phyloP scores from a whole-genome alignment of 169 alveolate species.

The Cryptosporidium baileyi region DNA sequence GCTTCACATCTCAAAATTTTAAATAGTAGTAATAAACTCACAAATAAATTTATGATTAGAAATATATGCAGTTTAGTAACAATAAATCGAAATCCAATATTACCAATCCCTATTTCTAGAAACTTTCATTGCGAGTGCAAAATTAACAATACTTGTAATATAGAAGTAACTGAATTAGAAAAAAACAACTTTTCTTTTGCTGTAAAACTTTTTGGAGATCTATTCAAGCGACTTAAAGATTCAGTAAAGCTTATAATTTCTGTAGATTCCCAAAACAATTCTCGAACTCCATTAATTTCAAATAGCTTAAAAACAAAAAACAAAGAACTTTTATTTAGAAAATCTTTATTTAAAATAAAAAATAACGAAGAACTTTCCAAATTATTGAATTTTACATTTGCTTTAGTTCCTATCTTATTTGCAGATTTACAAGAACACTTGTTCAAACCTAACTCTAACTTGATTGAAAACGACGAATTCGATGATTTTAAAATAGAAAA shows the following conservation, averaged over 20 bases:
- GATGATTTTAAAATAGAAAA: neutral
- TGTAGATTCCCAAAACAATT: neutral
- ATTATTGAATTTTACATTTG: neutral
- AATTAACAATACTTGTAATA: neutral
- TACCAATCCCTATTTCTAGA: constrained; percentile 42
- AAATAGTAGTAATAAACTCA: neutral
- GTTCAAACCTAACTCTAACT: neutral
- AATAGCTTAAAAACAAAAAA: neutral
- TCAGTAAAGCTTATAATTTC: neutral
- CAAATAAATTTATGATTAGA: neutral
- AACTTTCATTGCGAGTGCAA: constrained; percentile 16
- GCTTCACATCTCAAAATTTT: too few relatives aligned
- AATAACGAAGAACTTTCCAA: neutral
- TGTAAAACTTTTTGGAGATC: neutral
- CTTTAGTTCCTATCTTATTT: constrained; percentile 6
- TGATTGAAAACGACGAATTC: neutral
- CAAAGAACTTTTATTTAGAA: neutral
- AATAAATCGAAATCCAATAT: constrained; percentile 19
- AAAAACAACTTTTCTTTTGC: neutral
- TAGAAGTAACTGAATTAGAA: neutral
- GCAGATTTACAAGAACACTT: neutral
- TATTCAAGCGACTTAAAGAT: neutral
- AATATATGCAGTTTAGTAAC: neutral
- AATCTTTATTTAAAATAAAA: neutral
- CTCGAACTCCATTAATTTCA: neutral